Evolutionary conservation across 2,329 filamentous ascomycete species (phyloP).

Genomic region (Beauveria sp.): DNA sequence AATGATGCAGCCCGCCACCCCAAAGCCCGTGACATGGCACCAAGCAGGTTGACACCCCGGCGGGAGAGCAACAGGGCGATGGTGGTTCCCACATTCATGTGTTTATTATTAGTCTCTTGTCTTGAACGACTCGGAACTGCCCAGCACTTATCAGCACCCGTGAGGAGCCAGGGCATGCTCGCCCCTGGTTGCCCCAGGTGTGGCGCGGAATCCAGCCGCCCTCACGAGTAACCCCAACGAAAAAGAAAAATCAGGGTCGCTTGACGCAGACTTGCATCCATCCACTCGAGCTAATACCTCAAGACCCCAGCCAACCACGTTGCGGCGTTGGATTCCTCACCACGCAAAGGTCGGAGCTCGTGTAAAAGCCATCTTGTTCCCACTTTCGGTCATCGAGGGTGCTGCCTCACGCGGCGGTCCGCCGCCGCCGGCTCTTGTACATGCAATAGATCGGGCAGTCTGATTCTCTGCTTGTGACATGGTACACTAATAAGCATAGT

Average conservation of each 20-base stretch:
- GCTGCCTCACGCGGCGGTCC: neutral
- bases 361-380: neutral
- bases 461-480: neutral
- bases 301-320: neutral
- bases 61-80: neutral
- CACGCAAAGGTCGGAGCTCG: neutral
- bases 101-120: too few relatives aligned
- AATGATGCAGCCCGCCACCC: neutral
- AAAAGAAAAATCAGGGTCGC: neutral
- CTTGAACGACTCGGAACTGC: neutral
- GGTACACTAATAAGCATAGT: neutral
- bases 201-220: conserved; percentile 7
- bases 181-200: too few relatives aligned
- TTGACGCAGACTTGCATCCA: neutral
- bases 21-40: neutral
- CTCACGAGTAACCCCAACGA: conserved; percentile 2
- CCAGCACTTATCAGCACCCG: neutral
- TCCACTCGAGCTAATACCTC: neutral
- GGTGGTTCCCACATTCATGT: neutral
- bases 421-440: neutral
- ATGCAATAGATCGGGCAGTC: too few relatives aligned
- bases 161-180: neutral
- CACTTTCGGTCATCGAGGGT: neutral
- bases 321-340: neutral
- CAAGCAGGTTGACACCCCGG: neutral